Conservation (phyloP, 192 early-diverging fungal species). For the Umbelopsis vinacea region DNA sequence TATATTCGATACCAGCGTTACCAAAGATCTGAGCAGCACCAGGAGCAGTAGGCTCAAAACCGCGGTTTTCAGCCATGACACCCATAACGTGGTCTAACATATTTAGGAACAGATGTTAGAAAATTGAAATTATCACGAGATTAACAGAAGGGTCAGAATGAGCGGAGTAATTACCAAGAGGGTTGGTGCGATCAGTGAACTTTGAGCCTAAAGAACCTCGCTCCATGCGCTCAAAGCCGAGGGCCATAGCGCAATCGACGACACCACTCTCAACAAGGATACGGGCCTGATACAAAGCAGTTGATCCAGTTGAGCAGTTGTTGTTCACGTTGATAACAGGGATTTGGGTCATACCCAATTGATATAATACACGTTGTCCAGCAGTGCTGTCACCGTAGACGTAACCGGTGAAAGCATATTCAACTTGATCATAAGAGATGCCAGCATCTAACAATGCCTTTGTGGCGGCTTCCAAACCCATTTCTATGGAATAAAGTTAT, state of each 20-base stretch:
- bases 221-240: slow-evolving; percentile 79
- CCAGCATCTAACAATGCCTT: slow-evolving; percentile 77
- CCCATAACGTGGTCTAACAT: slow-evolving; percentile 59
- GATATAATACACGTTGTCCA: slow-evolving; percentile 74
- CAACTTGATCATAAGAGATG: slow-evolving; percentile 66
- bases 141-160: not conserved
- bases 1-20: slow-evolving; percentile 74
- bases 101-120: not conserved
- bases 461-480: slow-evolving; percentile 63
- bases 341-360: slow-evolving; percentile 76
- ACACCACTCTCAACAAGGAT: slow-evolving; percentile 61
- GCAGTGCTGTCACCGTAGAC: slow-evolving; percentile 68
- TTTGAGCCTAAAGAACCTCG: slow-evolving; percentile 51
- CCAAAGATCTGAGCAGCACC: slow-evolving; percentile 73
- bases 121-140: not conserved
- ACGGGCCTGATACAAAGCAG: slow-evolving; percentile 69
- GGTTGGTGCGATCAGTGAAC: slow-evolving; percentile 66
- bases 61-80: slow-evolving; percentile 62
- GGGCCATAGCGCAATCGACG: slow-evolving; percentile 71
- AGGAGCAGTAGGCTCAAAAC: slow-evolving; percentile 56
- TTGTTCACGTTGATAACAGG: slow-evolving; percentile 76
- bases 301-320: slow-evolving; percentile 78
- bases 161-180: slow-evolving; percentile 45
- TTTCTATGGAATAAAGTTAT: slow-evolving; percentile 38
- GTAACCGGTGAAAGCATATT: slow-evolving; percentile 55